Conservation (phyloP, 2,329 filamentous ascomycete species). For the Trichoderma sp. region DNA sequence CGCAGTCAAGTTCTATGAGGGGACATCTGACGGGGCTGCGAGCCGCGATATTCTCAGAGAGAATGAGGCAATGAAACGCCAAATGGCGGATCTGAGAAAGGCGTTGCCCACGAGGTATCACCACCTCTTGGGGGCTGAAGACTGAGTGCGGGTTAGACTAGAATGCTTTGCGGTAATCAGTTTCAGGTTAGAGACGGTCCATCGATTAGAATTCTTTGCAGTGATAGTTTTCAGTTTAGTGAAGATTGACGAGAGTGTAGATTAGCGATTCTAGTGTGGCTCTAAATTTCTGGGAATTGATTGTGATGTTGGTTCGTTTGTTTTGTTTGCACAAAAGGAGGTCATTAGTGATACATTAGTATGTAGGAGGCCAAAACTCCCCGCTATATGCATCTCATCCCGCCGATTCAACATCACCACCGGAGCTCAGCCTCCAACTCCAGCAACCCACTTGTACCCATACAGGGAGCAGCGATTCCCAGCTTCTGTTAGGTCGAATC, state of each 20-base stretch:
- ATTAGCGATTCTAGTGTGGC: not conserved
- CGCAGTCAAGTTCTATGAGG: slow-evolving; percentile 25
- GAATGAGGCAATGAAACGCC: slow-evolving; percentile 18
- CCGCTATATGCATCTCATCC: not conserved
- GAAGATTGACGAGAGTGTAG: not conserved
- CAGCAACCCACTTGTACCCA: too few relatives aligned
- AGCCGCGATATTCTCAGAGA: slow-evolving; percentile 12
- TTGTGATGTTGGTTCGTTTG: not conserved
- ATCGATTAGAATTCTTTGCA: not conserved
- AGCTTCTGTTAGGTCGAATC: not conserved
- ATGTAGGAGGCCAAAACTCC: not conserved
- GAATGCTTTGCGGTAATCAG: too few relatives aligned
- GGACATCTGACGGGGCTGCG: not conserved
- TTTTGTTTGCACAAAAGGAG: too few relatives aligned
- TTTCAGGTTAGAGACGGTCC: not conserved
- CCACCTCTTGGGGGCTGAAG: not conserved
- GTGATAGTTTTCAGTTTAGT: not conserved
- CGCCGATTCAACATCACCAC: not conserved
- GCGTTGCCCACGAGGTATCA: slow-evolving; percentile 18
- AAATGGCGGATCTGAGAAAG: slow-evolving; percentile 22
- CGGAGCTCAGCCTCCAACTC: not conserved
- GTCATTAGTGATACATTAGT: too few relatives aligned
- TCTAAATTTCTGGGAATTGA: not conserved
- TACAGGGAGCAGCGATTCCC: too few relatives aligned
- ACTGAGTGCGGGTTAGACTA: not conserved